These are phyloP conservation scores for Alternaria postmessia DNA, from an alignment of 2,329 filamentous ascomycete genomes.

Conservation along the genomic window DNA sequence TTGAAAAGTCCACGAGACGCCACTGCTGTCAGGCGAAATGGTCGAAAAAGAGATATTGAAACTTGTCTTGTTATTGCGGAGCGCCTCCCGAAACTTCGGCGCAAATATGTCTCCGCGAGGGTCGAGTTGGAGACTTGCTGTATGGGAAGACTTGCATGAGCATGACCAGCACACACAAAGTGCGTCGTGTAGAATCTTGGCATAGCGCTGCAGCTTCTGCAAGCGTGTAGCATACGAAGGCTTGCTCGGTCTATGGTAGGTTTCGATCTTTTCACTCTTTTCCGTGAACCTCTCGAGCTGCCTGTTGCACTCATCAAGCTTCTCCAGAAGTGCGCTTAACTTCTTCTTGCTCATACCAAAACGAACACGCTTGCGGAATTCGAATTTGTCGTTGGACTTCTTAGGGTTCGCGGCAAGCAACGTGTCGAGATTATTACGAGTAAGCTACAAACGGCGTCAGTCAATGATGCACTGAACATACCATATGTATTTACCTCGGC, in stretches of 20 bases:
- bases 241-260: slow-evolving; percentile 43
- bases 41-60: slow-evolving; percentile 48
- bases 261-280: slow-evolving; percentile 49
- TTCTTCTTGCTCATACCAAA: slow-evolving; percentile 51
- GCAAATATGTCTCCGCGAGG: slow-evolving; percentile 38
- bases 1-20: slow-evolving; percentile 40
- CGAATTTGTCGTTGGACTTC: slow-evolving; percentile 43
- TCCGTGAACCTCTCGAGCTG: slow-evolving; percentile 51
- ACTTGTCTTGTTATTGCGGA: slow-evolving; percentile 28
- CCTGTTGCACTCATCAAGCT: slow-evolving; percentile 50
- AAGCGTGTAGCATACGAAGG: slow-evolving; percentile 45
- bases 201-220: slow-evolving; percentile 47
- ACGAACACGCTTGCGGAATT: slow-evolving; percentile 46
- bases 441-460: slow-evolving; percentile 37
- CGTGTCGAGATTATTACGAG: slow-evolving; percentile 47
- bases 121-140: slow-evolving; percentile 46
- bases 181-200: slow-evolving; percentile 41
- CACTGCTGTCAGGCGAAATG: slow-evolving; percentile 12
- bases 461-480: slow-evolving; percentile 16
- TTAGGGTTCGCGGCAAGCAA: slow-evolving; percentile 45
- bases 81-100: slow-evolving; percentile 23
- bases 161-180: slow-evolving; percentile 45
- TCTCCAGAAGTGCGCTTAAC: slow-evolving; percentile 46
- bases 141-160: slow-evolving; percentile 44
- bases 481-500: slow-evolving; percentile 31